Conservation (phyloP, 768 basidiomycete species). For the Cubamyces lactineus region DNA sequence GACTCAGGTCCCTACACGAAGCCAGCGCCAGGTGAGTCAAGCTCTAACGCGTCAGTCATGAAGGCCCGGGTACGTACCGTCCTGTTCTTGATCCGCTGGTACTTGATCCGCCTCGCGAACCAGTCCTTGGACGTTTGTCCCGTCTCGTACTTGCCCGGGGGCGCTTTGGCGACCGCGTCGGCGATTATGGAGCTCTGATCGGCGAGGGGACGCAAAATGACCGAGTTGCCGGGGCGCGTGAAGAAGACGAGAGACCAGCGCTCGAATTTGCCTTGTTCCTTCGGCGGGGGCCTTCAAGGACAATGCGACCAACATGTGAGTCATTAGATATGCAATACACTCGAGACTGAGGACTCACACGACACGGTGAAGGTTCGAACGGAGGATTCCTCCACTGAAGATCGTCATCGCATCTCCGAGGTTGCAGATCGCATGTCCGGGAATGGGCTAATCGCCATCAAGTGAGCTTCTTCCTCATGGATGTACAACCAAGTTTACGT, state of each 20-base stretch:
- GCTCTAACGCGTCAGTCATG: too few relatives aligned
- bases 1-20: slow-evolving; percentile 17
- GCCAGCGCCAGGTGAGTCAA: neutral
- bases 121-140: slow-evolving; percentile 43
- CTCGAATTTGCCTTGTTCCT: slow-evolving; percentile 51
- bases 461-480: slow-evolving; percentile 16
- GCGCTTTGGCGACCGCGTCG: slow-evolving; percentile 41
- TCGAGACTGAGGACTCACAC: slow-evolving; percentile 40
- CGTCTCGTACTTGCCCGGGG: slow-evolving; percentile 36
- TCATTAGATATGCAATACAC: too few relatives aligned
- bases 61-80: slow-evolving; percentile 21
- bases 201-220: slow-evolving; percentile 52
- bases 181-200: slow-evolving; percentile 56
- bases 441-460: slow-evolving; percentile 31
- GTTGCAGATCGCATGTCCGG: slow-evolving; percentile 41
- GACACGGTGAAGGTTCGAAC: slow-evolving; percentile 69
- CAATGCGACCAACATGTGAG: neutral
- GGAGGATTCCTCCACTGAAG: slow-evolving; percentile 66
- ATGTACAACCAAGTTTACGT: slow-evolving; percentile 16
- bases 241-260: slow-evolving; percentile 78
- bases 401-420: slow-evolving; percentile 59
- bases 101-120: slow-evolving; percentile 43
- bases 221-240: slow-evolving; percentile 59
- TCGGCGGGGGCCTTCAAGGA: slow-evolving; percentile 49
- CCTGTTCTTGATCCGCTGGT: slow-evolving; percentile 34